These are phyloP conservation scores for Hypoxylon sp. DNA, from an alignment of 2,329 filamentous ascomycete species.

Conservation along the genomic window DNA sequence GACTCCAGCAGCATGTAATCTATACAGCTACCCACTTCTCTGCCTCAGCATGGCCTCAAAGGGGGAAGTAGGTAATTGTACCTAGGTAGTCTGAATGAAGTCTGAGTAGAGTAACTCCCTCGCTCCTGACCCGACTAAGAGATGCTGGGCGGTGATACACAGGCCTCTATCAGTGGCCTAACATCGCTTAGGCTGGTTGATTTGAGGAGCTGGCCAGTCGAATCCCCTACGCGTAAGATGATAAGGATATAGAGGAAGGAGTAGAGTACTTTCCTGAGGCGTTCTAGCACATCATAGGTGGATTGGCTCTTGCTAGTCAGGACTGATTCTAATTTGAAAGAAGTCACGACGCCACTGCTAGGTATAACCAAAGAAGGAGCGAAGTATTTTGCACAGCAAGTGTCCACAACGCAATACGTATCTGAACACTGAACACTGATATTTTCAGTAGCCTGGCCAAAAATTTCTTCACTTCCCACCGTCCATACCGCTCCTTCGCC, in stretches of 20 bases:
- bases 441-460: too few species aligned
- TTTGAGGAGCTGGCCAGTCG: constrained; percentile 26
- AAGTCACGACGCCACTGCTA: constrained; percentile 7
- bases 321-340: constrained; percentile 7
- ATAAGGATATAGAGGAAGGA: constrained; percentile 7
- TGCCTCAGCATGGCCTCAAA: constrained; percentile 63
- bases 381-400: background rate
- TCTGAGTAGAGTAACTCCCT: constrained; percentile 56
- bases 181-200: constrained; percentile 17
- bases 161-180: constrained; percentile 30
- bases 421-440: too few species aligned
- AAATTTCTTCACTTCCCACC: background rate
- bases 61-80: constrained; percentile 64
- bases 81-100: constrained; percentile 60
- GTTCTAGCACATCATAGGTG: constrained; percentile 5
- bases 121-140: constrained; percentile 49
- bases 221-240: constrained; percentile 1
- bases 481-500: too few species aligned
- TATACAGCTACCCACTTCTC: constrained; percentile 38
- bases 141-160: constrained; percentile 40
- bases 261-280: background rate
- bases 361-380: background rate
- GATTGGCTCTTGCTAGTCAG: constrained; percentile 4
- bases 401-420: too few species aligned
- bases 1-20: constrained; percentile 45